These are phyloP conservation scores for Chrysosporium queenslandicum DNA, from an alignment of 2,329 filamentous ascomycete species.

Conservation along the genomic window DNA sequence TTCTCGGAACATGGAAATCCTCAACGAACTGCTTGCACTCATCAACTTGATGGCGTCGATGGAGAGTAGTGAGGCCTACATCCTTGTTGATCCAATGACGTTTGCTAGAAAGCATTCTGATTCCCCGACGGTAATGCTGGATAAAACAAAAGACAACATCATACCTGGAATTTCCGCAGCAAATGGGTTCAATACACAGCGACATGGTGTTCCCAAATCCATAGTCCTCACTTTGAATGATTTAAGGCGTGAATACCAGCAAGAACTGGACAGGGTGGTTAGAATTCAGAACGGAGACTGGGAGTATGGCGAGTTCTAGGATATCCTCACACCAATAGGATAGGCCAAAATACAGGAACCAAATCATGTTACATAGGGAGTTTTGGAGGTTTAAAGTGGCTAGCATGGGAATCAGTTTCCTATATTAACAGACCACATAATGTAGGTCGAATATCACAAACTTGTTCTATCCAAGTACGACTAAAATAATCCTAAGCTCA, in stretches of 20 bases:
- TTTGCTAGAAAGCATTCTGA: not conserved
- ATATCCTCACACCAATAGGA: not conserved
- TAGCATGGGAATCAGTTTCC: no score
- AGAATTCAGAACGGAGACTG: constrained; percentile 85
- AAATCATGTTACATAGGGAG: no score
- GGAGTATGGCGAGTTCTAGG: constrained; percentile 51
- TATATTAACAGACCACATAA: no score
- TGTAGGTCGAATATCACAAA: no score
- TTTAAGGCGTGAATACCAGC: constrained; percentile 78
- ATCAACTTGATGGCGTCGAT: constrained; percentile 91
- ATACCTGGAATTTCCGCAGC: constrained; percentile 7
- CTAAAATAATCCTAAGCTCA: no score
- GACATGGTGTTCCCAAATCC: constrained; percentile 44
- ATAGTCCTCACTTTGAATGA: constrained; percentile 78
- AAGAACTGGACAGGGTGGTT: constrained; percentile 76
- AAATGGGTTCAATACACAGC: not conserved
- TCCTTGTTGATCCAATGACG: constrained; percentile 38
- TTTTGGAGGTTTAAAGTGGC: no score
- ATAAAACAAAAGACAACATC: not conserved
- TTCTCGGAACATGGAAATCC: constrained; percentile 45
- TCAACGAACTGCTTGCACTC: constrained; percentile 70
- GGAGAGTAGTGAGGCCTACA: constrained; percentile 68
- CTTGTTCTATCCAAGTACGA: no score
- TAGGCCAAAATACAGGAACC: no score
- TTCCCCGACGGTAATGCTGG: not conserved